A percentile compares a stretch with the other conserved stretches of the same genome.
phyloP scores from a whole-genome alignment of 257 asterid genomes.

The Schizonepeta tenuifolia region DNA sequence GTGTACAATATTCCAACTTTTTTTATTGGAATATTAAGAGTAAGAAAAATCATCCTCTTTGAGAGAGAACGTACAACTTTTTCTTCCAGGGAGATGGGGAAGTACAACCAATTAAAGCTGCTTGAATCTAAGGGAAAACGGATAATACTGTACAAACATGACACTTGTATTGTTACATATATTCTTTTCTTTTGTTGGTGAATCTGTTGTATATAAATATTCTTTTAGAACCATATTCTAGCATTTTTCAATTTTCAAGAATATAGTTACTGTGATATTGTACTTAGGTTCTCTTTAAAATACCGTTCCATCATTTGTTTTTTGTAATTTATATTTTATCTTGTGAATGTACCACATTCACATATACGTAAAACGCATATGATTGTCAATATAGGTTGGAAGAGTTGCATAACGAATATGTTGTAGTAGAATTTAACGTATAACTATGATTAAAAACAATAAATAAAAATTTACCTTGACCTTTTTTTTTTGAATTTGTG shows the following conservation, averaged over 20 bases:
- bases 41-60: not conserved
- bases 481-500: too few relatives aligned
- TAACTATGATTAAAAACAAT: too few relatives aligned
- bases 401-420: too few relatives aligned
- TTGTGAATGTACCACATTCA: not conserved
- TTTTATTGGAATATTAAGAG: not conserved
- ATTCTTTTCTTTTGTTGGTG: conserved; percentile 23
- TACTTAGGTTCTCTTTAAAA: not conserved
- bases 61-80: conserved; percentile 30
- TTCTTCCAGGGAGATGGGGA: conserved; percentile 9
- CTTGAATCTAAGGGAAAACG: conserved; percentile 14
- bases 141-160: conserved; percentile 19
- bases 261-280: conserved; percentile 6
- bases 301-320: not conserved
- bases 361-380: not conserved
- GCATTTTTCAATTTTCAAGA: conserved; percentile 12
- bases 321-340: not conserved
- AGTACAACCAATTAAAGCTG: conserved; percentile 33
- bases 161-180: conserved; percentile 23
- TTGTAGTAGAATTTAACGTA: too few relatives aligned
- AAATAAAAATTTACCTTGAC: too few relatives aligned
- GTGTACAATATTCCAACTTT: conserved; percentile 29
- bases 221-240: conserved; percentile 48
- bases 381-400: not conserved
- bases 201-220: conserved; percentile 27